Evolutionary conservation across 2,329 filamentous ascomycete species (phyloP), one percentile per base, ranked within the genome.

Genomic region (Colletotrichum australisinense): DNA sequence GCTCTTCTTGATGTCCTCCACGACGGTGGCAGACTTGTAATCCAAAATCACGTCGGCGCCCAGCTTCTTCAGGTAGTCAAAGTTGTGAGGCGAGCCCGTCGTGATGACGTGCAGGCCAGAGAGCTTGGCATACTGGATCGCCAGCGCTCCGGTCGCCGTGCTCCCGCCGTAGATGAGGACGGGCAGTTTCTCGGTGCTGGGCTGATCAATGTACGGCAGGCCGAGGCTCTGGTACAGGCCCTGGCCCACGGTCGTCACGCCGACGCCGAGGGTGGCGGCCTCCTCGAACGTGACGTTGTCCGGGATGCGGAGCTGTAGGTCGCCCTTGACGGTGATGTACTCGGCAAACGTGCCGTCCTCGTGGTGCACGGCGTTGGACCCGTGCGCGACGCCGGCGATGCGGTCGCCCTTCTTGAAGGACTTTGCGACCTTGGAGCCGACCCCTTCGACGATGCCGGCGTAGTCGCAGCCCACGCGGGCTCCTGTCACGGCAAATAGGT

Each of bases 361-460:
- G 7, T 49, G 67, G n/a, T 74, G 60, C 11, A 67, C 9, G 28
- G 53, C 16, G 26, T 73, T 66, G 49, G 28, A 32, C 32, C 30
- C 19, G 58, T 60, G 14, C 1, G 73, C 77, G 14, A 82, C 76
- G 5, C 87, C 87, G 28, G 79, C 78, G 38, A 88, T 80, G 53
- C 87, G 83, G 72, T 90, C 87, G 2, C 88, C 88, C 66, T 83
- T 83, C 76, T 83, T 83, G 72, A 87, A 84, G 6, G 77, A 68
- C 74, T 84, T 84, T 19, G 79, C 84, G 24, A 86, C 84, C 42
- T 81, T 82, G 4, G 76, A 67, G 9, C 87, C 87, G 28, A 88
- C 80, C 65, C 85, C 83, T 49, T 86, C 83, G 2, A 89, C 83
- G 16, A 84, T 77, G 52, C 87, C 87, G 32, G 84, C 82, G 67